These are phyloP conservation scores for Termitomyces sp. DNA, from an alignment of 768 basidiomycete species.

Conservation along the genomic window DNA sequence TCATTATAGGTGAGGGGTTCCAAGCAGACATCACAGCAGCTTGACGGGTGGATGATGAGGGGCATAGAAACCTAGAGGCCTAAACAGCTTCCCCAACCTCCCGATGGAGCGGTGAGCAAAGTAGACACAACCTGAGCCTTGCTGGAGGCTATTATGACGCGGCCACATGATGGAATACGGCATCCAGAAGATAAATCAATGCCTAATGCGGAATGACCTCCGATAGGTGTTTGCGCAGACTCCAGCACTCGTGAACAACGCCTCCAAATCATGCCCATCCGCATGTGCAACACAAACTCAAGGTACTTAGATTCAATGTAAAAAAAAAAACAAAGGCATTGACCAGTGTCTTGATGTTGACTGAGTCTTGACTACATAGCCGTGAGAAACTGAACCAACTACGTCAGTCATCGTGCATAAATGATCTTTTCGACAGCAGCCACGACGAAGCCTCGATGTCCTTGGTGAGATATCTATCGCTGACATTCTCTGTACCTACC, in stretches of 20 bases:
- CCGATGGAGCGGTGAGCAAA: background rate
- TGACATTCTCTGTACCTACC: background rate
- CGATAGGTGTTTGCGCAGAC: too few species aligned
- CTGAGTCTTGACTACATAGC: too few species aligned
- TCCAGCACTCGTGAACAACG: background rate
- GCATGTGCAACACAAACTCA: background rate
- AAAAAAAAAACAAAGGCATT: background rate
- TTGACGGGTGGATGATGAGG: conserved; percentile 65
- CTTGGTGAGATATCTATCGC: conserved; percentile 17
- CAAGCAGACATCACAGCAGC: conserved; percentile 73
- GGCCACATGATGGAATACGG: background rate
- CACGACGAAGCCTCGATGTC: conserved; percentile 20
- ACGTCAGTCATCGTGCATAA: background rate
- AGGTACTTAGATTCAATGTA: background rate
- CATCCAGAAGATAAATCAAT: background rate
- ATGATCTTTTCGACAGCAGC: background rate
- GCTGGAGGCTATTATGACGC: background rate
- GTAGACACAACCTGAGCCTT: background rate
- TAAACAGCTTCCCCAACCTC: background rate
- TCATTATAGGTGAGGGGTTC: conserved; percentile 54
- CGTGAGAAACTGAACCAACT: background rate
- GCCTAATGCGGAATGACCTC: conserved; percentile 1
- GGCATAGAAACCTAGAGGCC: conserved; percentile 11
- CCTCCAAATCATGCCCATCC: background rate
- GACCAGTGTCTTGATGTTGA: background rate